Evolutionary conservation across 2,329 filamentous ascomycete genomes (phyloP).

Genomic region (Microsporum ferrugineum): DNA sequence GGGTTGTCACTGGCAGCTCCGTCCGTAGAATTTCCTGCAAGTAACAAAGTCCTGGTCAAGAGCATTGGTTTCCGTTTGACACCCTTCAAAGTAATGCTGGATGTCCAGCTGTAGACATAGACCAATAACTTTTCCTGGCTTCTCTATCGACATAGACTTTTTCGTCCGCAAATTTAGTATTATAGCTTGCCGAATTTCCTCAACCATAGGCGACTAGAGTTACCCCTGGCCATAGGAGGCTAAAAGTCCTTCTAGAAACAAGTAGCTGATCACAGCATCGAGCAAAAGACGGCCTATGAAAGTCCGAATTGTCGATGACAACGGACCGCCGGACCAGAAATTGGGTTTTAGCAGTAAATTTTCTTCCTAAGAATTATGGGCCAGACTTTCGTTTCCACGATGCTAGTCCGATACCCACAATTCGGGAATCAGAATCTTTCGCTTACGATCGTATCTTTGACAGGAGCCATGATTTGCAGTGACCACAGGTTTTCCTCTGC

Average conservation of each 20-base stretch:
- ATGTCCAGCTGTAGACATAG: too few species aligned
- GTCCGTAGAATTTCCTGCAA: too few species aligned
- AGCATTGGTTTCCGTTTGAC: too few species aligned
- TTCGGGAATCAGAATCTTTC: background rate
- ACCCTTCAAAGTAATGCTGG: too few species aligned
- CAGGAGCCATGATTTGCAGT: background rate
- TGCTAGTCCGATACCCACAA: background rate
- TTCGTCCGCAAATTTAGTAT: background rate
- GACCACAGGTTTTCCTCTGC: background rate
- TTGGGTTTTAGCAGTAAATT: background rate
- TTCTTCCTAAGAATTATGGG: background rate
- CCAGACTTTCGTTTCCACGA: background rate
- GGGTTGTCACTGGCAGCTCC: too few species aligned
- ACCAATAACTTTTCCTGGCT: too few species aligned
- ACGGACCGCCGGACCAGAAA: background rate
- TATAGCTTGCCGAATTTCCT: background rate
- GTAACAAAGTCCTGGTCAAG: too few species aligned
- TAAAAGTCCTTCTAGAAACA: background rate
- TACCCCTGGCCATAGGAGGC: background rate
- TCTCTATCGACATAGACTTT: background rate
- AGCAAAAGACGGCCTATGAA: background rate
- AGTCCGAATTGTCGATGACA: background rate
- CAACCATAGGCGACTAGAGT: background rate
- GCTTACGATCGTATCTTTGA: slow-evolving; percentile 3
- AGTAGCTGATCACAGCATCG: background rate